phyloP scores from a whole-genome alignment of 2,329 filamentous ascomycete genomes.

The Daldinia eschscholtzii region DNA sequence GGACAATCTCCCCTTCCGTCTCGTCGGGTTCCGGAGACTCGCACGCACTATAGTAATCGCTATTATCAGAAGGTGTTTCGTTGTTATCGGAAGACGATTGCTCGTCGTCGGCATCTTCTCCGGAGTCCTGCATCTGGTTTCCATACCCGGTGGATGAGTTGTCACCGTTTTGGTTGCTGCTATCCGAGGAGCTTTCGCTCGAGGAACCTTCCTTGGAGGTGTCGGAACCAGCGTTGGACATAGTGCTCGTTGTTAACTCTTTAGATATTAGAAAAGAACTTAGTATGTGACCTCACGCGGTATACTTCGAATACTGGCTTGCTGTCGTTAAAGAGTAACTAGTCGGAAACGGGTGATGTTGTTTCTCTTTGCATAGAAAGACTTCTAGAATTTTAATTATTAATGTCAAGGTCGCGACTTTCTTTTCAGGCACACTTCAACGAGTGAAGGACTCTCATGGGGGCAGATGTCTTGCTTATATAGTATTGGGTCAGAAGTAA shows the following conservation, averaged over 20 bases:
- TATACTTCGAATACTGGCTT: neutral
- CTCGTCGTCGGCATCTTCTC: neutral
- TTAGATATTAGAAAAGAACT: no score
- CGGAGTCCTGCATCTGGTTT: neutral
- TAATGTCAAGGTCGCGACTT: neutral
- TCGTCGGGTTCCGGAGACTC: conserved; percentile 5
- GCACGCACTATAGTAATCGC: neutral
- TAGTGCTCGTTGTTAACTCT: neutral
- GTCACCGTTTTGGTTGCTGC: neutral
- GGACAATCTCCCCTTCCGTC: neutral
- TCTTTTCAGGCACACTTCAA: neutral
- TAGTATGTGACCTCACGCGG: no score
- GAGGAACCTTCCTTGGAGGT: neutral
- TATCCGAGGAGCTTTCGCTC: neutral
- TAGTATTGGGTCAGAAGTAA: neutral
- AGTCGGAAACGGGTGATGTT: neutral
- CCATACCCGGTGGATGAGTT: neutral
- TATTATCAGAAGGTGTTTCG: neutral
- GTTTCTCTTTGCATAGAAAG: neutral
- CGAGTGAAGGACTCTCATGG: neutral
- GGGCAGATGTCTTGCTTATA: neutral
- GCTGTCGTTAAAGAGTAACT: neutral
- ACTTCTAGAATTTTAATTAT: neutral
- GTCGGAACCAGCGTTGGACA: conserved; percentile 14
- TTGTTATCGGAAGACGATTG: neutral